Percentiles rank a stretch among this genome's conserved stretches.
phyloP scores from a whole-genome alignment of 2,329 filamentous ascomycete genomes.

The Alternaria panax region DNA sequence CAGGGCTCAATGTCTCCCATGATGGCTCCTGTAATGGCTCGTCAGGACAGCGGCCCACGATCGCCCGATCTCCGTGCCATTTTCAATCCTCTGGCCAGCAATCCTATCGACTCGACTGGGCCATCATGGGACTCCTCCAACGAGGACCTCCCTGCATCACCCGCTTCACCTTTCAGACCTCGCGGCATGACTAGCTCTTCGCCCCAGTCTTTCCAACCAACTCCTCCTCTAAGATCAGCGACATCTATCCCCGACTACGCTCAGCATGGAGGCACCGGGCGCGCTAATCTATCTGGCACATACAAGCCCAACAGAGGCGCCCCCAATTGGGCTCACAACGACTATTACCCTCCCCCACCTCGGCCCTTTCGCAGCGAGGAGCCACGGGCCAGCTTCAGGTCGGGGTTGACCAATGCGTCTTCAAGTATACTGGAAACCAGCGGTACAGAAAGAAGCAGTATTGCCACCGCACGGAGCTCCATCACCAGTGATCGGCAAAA shows the following conservation, averaged over 20 bases:
- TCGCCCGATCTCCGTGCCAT: conserved; percentile 43
- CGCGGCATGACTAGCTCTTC: conserved; percentile 48
- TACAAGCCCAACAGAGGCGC: conserved; percentile 49
- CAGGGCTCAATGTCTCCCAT: conserved; percentile 37
- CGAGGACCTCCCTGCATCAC: conserved; percentile 31
- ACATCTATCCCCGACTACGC: conserved; percentile 50
- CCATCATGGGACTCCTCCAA: conserved; percentile 34
- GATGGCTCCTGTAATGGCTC: conserved; percentile 31
- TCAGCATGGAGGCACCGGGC: conserved; percentile 37
- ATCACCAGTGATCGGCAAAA: conserved; percentile 62
- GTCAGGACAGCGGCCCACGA: conserved; percentile 34
- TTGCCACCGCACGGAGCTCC: conserved; percentile 80
- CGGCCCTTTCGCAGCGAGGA: conserved; percentile 50
- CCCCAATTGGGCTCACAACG: conserved; percentile 47
- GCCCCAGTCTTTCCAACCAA: conserved; percentile 35
- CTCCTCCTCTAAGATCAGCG: conserved; percentile 41
- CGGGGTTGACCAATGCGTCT: conserved; percentile 64
- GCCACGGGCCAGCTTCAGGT: conserved; percentile 66
- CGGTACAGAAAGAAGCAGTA: conserved; percentile 82
- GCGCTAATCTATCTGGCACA: conserved; percentile 43
- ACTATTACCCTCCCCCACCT: conserved; percentile 37
- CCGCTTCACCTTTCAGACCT: conserved; percentile 25
- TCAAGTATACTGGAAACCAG: conserved; percentile 65
- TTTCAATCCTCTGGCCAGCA: conserved; percentile 47
- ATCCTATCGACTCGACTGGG: conserved; percentile 38